Base-by-base conservation (phyloP, 2,329 filamentous ascomycete species). In the Aciculosporium take region DNA sequence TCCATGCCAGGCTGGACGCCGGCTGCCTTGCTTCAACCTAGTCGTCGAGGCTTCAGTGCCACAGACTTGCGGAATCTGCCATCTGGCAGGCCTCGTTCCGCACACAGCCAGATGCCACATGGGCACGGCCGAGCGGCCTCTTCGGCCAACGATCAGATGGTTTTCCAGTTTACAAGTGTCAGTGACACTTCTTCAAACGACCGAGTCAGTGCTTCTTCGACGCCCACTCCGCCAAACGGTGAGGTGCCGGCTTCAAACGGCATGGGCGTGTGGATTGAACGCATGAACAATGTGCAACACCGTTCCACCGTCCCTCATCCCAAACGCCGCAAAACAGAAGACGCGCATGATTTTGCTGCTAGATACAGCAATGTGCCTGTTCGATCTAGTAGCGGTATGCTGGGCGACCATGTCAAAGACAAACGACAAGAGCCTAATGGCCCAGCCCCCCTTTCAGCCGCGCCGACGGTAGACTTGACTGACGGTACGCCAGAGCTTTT, bases 231-330 rank as follows among this genome's bases (percentile, higher is more conserved):
- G 4, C 50, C 42, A 20, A 48, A 50, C 13, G 52, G 52, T 36
- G 51, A 54, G 29, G 45, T 46, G 15, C 46, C 48, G 15, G 35
- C 48, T 5, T 43, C 48, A 17, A 56, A 51, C 39, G 72, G 74
- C 21, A 69, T 76, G 49, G 68, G 71, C 8, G 62, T 63, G 42
- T 75, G 87, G 63, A 75, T 94, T 35, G 84, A 93, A 58, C 73
- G 76, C 25, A 68, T 87, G 56, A 84, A 88, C 56, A 79, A 81
- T 49, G 74, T 93, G 12, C 72, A 84, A 49, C 71, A 80, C 39
- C 81, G 87, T 21, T 51, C 65, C 54, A 47, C 68, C 57, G 54
- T 66, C 24, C 67, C 71, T 3, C 75, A 82, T 17, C 64, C 69
- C 23, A 89, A 89, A 61, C 77, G 78, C 39, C 63, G 76, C 40